Evolutionary conservation across 1,139 yeast genomes (phyloP), one percentile per base, ranked within the genome.

Genomic region (Zhuliangozyma parablackwelliae): DNA sequence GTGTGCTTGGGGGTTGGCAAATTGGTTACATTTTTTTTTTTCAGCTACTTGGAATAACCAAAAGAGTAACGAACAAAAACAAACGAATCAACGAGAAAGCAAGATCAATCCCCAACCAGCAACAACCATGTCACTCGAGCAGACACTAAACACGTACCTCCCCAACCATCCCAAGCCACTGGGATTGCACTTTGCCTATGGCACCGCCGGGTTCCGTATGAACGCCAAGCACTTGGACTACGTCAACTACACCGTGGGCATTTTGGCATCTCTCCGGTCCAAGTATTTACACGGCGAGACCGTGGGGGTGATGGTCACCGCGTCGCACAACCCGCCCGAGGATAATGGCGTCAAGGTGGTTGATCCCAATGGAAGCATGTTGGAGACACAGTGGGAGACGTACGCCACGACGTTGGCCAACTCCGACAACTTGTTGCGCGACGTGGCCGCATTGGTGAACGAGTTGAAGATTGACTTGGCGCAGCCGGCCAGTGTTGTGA

Each of bases 271-370:
- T 5, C 66, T 92, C 47, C 73, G 98, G 54, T 89, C 97, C 21
- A 75, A 83, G 46, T 74, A 67, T 47, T 65, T 85, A 33, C 63
- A 65, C 2, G 89, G 95, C 2, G 68, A 82, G 53, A 77, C 86
- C 16, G 75, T 90, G 33, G 95, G 95, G 16, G 83, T 89, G 9
- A 92, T 94, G 97, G 81, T 94, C 51, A 94, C 98, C 2, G 98
- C 98, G 0, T 87, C 96, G 1, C 98, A 92, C 59, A 92, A 92
- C 52, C 97, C 97, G 0, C 96, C 97, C 0, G 72, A 70, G 35
- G 98, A 92, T 54, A 92, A 92, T 50, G 98, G 98, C n/a, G 96
- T 92, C 40, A 92, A 92, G 63, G 72, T 92, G 21, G 89, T 90
- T 29, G 98, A 92, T 50, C 97, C 98, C 1, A 64, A 75, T 59